A percentile compares a stretch with the other conserved stretches of the same genome.
phyloP scores from a whole-genome alignment of 2,329 filamentous ascomycete species.

The Westerdykella aurantiaca region DNA sequence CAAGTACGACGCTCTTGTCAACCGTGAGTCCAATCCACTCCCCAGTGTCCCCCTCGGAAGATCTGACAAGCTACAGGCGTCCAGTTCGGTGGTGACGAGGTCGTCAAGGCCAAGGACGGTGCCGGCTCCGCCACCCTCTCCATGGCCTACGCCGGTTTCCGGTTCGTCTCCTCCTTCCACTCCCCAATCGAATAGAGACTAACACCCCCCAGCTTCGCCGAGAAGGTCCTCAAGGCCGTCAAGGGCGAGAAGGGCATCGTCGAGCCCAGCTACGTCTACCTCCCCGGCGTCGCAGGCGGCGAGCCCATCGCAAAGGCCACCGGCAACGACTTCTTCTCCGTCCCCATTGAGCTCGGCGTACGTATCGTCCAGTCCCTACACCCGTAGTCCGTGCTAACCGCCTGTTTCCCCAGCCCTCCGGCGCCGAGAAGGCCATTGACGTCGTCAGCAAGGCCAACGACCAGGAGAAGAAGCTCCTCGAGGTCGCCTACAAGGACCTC shows the following conservation, averaged over 20 bases:
- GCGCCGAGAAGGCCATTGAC: slow-evolving; percentile 80
- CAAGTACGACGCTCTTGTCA: slow-evolving; percentile 83
- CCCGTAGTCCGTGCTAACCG: slow-evolving; percentile 14
- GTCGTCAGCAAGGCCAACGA: slow-evolving; percentile 71
- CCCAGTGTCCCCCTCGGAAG: not conserved
- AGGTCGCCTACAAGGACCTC: slow-evolving; percentile 68
- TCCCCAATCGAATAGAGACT: slow-evolving; percentile 1
- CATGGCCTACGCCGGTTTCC: slow-evolving; percentile 93
- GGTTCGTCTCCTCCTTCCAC: slow-evolving; percentile 47
- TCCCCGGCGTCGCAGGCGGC: slow-evolving; percentile 81
- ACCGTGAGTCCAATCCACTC: slow-evolving; percentile 54
- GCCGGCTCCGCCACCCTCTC: slow-evolving; percentile 85
- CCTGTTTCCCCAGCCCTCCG: slow-evolving; percentile 56
- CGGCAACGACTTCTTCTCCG: slow-evolving; percentile 88
- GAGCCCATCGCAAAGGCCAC: slow-evolving; percentile 78
- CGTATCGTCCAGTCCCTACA: slow-evolving; percentile 38
- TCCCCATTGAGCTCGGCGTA: slow-evolving; percentile 92
- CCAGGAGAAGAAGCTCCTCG: slow-evolving; percentile 82
- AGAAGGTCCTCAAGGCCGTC: slow-evolving; percentile 83
- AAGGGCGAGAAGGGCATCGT: slow-evolving; percentile 89
- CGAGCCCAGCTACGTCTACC: slow-evolving; percentile 94
- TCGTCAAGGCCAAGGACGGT: slow-evolving; percentile 91
- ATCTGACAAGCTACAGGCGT: slow-evolving; percentile 49
- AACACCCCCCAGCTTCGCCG: slow-evolving; percentile 64
- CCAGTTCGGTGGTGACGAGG: slow-evolving; percentile 96